A percentile compares a stretch with the other conserved stretches of the same genome.
Conservation (phyloP, 805 yeast species). For the Jamesozyma rosinii region DNA sequence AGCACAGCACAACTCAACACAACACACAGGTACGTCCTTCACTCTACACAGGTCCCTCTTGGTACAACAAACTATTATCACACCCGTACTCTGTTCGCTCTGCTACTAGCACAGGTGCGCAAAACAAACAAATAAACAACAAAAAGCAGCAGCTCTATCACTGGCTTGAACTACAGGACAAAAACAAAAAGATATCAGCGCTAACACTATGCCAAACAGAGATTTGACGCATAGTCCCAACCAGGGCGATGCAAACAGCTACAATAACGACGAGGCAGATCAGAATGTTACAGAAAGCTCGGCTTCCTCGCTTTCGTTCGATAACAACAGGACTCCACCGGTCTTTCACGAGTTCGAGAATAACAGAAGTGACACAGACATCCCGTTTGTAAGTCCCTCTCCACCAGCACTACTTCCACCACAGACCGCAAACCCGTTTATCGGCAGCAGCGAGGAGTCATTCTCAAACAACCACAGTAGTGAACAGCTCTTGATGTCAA, state of each 20-base stretch:
- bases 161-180: too few relatives aligned
- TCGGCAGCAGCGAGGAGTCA: constrained; percentile 1
- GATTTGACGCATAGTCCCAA: constrained; percentile 6
- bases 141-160: too few relatives aligned
- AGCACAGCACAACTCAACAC: too few relatives aligned
- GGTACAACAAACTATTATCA: too few relatives aligned
- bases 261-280: neutral
- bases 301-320: neutral
- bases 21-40: too few relatives aligned
- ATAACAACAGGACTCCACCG: neutral
- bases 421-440: constrained; percentile 8
- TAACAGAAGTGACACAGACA: neutral
- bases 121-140: too few relatives aligned
- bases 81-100: too few relatives aligned
- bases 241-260: neutral
- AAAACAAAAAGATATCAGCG: neutral
- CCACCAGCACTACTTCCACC: neutral
- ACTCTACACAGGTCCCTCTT: too few relatives aligned
- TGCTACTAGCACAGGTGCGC: too few relatives aligned
- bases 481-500: constrained; percentile 20
- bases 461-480: constrained; percentile 1
- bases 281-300: neutral
- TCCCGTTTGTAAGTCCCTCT: neutral
- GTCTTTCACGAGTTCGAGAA: neutral
- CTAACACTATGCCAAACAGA: constrained; percentile 6